phyloP scores from a whole-genome alignment of 208 protist genomes.

The Borovskyia barvae region DNA sequence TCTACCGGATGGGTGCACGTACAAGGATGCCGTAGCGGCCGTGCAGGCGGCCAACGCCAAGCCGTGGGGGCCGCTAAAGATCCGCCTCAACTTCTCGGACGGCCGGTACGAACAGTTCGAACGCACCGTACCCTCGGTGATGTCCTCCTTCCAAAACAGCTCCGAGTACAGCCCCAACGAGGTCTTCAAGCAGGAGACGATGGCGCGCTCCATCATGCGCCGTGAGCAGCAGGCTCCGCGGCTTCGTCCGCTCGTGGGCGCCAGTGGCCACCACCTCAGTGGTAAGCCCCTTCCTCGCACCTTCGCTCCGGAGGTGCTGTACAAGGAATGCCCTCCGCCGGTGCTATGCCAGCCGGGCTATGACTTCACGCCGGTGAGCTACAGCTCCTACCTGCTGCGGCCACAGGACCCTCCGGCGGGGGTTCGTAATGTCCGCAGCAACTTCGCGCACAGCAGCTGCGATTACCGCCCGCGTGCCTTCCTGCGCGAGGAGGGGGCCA shows the following conservation, averaged over 20 bases:
- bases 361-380: conserved; percentile 84
- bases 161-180: conserved; percentile 69
- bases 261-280: conserved; percentile 54
- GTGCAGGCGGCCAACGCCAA: conserved; percentile 71
- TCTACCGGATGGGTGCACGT: conserved; percentile 48
- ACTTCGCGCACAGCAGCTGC: conserved; percentile 63
- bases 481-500: conserved; percentile 40
- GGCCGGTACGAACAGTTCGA: conserved; percentile 67
- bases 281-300: conserved; percentile 43
- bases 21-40: conserved; percentile 66
- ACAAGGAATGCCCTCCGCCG: conserved; percentile 75
- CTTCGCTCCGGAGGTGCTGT: conserved; percentile 77
- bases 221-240: conserved; percentile 41
- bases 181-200: conserved; percentile 52
- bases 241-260: conserved; percentile 58
- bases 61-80: conserved; percentile 73
- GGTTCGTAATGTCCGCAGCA: conserved; percentile 69
- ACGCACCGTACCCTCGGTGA: conserved; percentile 48
- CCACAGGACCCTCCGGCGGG: conserved; percentile 57
- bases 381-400: conserved; percentile 64
- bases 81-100: conserved; percentile 74
- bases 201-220: conserved; percentile 28
- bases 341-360: conserved; percentile 78
- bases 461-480: conserved; percentile 82
- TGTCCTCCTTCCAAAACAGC: conserved; percentile 43